A percentile compares a stretch with the other conserved stretches of the same genome.
phyloP scores from a whole-genome alignment of 257 asterid species.

The Knoxia roxburghii region DNA sequence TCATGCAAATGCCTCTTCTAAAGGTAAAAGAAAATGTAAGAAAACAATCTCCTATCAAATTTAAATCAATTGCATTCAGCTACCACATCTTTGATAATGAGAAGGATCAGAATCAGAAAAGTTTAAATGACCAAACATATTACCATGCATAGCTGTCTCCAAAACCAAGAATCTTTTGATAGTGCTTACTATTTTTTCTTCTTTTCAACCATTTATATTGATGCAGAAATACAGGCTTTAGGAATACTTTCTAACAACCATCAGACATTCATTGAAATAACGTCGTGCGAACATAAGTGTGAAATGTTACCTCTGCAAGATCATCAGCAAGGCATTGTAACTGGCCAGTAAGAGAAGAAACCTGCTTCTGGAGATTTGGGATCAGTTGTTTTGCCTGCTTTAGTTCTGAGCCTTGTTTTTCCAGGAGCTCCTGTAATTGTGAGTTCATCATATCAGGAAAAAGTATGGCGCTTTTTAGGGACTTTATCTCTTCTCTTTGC shows the following conservation, averaged over 20 bases:
- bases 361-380: constrained; percentile 87
- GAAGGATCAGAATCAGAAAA: neutral
- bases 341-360: constrained; percentile 85
- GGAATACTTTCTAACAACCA: too few species aligned
- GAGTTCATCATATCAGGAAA: constrained; percentile 75
- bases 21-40: neutral
- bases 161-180: too few species aligned
- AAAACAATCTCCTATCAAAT: neutral
- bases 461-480: constrained; percentile 59
- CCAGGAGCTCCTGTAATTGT: constrained; percentile 57
- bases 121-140: neutral
- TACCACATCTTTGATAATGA: neutral
- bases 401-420: constrained; percentile 69
- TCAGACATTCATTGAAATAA: too few species aligned
- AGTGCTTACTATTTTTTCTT: neutral
- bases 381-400: constrained; percentile 85
- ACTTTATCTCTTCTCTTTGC: constrained; percentile 95
- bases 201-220: neutral
- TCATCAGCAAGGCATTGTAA: constrained; percentile 77
- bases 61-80: neutral
- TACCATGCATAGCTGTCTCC: neutral
- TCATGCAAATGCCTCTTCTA: neutral
- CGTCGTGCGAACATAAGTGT: neutral
- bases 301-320: constrained; percentile 69
- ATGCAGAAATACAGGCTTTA: neutral